Conservation (phyloP, 2,329 filamentous ascomycete genomes). For the Epichloe brachyelytri region DNA sequence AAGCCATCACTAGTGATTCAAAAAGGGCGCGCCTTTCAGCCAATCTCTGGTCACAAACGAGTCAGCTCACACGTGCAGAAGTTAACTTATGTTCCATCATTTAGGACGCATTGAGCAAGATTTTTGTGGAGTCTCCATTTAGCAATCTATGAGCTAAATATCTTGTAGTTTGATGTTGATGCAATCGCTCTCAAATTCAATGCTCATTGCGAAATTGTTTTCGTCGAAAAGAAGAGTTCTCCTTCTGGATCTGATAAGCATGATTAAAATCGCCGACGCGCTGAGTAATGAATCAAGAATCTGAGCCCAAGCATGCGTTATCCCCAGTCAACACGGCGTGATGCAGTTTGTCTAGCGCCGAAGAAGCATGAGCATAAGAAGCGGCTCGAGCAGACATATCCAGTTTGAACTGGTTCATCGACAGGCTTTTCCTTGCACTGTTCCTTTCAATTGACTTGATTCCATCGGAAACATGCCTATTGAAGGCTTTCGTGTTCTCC, state of each 20-base stretch:
- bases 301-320: no score
- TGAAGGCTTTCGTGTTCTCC: background rate
- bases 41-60: no score
- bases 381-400: background rate
- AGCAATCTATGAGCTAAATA: background rate
- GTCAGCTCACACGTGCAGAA: no score
- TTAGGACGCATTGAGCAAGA: background rate
- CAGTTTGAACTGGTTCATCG: background rate
- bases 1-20: background rate
- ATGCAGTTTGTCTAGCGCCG: background rate
- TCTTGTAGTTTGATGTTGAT: background rate
- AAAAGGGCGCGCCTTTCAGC: no score
- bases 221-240: background rate
- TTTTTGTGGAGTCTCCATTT: background rate
- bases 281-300: background rate
- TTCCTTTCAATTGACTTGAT: background rate
- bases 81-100: background rate
- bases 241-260: background rate
- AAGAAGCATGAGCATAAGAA: background rate
- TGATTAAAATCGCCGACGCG: background rate
- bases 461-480: background rate
- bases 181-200: background rate
- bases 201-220: background rate
- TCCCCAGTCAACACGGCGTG: background rate
- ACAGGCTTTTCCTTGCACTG: background rate